Evolutionary conservation across 306 rosid species (phyloP).

Genomic region (Corylus avellana): DNA sequence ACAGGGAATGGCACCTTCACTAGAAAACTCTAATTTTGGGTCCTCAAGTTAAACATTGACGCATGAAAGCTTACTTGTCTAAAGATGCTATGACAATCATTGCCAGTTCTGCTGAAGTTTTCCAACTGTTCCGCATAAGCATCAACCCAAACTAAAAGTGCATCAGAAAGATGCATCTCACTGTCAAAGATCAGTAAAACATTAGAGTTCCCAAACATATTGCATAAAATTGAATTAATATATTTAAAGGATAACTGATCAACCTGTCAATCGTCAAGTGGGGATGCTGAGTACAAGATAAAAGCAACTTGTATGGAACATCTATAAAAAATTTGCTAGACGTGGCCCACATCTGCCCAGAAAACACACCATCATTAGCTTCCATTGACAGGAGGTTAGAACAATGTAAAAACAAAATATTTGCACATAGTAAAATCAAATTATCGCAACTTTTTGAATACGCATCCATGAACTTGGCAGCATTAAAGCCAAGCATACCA

Average conservation of each 20-base stretch:
- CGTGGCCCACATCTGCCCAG: slow-evolving; percentile 66
- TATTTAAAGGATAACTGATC: slow-evolving; percentile 22
- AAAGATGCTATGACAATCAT: slow-evolving; percentile 39
- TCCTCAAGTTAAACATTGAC: slow-evolving; percentile 26
- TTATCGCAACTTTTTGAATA: slow-evolving; percentile 1
- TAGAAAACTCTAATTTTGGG: slow-evolving; percentile 7
- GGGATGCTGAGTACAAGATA: slow-evolving; percentile 54
- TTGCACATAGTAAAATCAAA: slow-evolving; percentile 18
- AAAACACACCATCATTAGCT: slow-evolving; percentile 25
- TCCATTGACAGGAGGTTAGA: slow-evolving; percentile 5
- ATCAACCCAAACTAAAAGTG: slow-evolving; percentile 67
- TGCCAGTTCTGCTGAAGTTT: slow-evolving; percentile 36
- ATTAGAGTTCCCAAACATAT: slow-evolving; percentile 27
- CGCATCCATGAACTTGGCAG: not conserved
- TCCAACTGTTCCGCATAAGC: slow-evolving; percentile 44
- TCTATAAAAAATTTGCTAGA: slow-evolving; percentile 36
- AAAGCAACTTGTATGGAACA: slow-evolving; percentile 57
- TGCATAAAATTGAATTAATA: slow-evolving; percentile 18
- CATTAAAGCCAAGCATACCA: slow-evolving; percentile 1
- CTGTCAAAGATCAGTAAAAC: slow-evolving; percentile 46
- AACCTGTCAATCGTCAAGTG: slow-evolving; percentile 77
- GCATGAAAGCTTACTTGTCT: slow-evolving; percentile 49
- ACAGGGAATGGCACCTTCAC: not conserved
- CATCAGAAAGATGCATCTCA: slow-evolving; percentile 71
- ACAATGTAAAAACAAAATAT: not conserved